Conservation (phyloP, 148 eudicot species). For the Fagopyrum homotropicum region DNA sequence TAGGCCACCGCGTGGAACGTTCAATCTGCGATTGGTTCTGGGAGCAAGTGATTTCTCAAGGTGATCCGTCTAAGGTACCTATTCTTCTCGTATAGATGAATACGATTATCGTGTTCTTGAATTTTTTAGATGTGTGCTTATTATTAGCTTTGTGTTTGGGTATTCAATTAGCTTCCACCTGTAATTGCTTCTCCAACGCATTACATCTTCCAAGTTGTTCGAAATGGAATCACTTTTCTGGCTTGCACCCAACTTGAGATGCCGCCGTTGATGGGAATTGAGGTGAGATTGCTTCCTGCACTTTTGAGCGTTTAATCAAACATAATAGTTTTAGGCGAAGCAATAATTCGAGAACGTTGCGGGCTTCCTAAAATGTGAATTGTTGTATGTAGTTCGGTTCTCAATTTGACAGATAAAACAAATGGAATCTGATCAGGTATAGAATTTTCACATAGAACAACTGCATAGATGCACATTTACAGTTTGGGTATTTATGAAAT, state of each 20-base stretch:
- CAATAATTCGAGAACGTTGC: not conserved
- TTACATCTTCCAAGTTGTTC: constrained; percentile 83
- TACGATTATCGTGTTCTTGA: not conserved
- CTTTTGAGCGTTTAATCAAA: not conserved
- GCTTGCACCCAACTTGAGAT: constrained; percentile 97
- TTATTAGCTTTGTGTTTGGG: not conserved
- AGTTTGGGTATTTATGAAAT: not conserved
- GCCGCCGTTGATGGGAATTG: constrained; percentile 97
- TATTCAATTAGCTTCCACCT: constrained; percentile 44
- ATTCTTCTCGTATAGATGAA: not conserved
- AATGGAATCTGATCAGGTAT: not conserved
- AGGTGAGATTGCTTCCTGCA: constrained; percentile 43
- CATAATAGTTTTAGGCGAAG: not conserved
- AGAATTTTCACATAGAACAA: not conserved
- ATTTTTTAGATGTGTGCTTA: not conserved
- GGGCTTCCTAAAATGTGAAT: not conserved
- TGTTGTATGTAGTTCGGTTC: not conserved
- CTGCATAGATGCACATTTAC: not conserved
- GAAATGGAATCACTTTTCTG: constrained; percentile 82
- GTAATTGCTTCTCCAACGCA: constrained; percentile 95
- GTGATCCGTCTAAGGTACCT: constrained; percentile 71
- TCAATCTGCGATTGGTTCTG: constrained; percentile 89
- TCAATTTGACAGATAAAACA: not conserved
- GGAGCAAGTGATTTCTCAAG: constrained; percentile 64
- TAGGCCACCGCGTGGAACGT: constrained; percentile 77